Percentiles rank a stretch among this genome's conserved stretches.
These are phyloP conservation scores for Pyrus hybrid DNA, from an alignment of 331 rosid genomes.

Conservation along the genomic window DNA sequence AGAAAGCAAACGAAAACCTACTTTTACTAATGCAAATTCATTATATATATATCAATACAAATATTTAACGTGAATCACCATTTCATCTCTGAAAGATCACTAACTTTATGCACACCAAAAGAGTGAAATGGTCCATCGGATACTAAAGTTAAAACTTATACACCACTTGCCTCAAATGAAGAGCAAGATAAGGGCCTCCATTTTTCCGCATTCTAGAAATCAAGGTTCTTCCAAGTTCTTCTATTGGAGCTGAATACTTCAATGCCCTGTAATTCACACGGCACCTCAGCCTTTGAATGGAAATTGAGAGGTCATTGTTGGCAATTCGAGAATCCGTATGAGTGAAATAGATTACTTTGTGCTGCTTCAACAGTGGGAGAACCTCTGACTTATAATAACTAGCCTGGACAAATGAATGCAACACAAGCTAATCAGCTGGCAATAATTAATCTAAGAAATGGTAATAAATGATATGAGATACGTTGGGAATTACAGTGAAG, in stretches of 20 bases:
- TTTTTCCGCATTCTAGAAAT: slow-evolving; percentile 80
- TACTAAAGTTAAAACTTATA: neutral
- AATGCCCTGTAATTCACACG: slow-evolving; percentile 82
- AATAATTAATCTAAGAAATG: neutral
- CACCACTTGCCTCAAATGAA: slow-evolving; percentile 78
- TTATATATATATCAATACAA: neutral
- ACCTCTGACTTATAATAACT: slow-evolving; percentile 71
- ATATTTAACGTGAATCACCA: neutral
- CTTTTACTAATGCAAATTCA: neutral
- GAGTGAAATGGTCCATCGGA: neutral
- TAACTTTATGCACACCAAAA: neutral
- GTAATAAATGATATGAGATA: neutral
- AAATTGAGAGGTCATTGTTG: slow-evolving; percentile 56
- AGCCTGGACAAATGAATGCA: slow-evolving; percentile 51
- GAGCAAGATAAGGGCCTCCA: slow-evolving; percentile 73
- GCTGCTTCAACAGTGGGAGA: slow-evolving; percentile 74
- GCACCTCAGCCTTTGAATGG: slow-evolving; percentile 84
- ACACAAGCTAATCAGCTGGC: slow-evolving; percentile 8
- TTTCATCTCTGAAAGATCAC: neutral
- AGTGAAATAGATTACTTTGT: slow-evolving; percentile 83
- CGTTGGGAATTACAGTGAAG: neutral
- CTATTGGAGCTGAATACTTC: slow-evolving; percentile 77
- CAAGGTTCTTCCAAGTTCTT: slow-evolving; percentile 61
- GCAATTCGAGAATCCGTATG: slow-evolving; percentile 89
- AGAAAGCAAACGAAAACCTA: neutral